Base-by-base conservation (phyloP, 2,329 filamentous ascomycete genomes). In the Ophiosphaerella herpotricha region DNA sequence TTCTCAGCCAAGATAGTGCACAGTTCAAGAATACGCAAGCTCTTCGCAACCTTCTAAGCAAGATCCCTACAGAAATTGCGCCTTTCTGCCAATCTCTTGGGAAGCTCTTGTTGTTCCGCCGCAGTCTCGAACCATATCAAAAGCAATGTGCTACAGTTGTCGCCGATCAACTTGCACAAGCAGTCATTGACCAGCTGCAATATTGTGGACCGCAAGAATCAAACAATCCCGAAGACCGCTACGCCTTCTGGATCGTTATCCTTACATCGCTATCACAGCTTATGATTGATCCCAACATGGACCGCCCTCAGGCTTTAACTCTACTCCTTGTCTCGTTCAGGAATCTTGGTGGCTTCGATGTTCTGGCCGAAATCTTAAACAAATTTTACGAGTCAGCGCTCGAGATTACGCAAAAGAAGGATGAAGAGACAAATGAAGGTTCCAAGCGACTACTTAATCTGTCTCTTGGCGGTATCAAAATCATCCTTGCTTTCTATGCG, bases 311-410 rank as follows among this genome's bases (percentile, higher is more conserved):
- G 33, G 65, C 67, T 13, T 51, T 86, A 54, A 88, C 91, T 37
- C 82, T 94, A 24, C 86, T 97, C 32, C 80, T 99, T 21, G 82
- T 92, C 47, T 89, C 91, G 1, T 97, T 99, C 77, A 93, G 92
- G 71, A 86, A 90, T 52, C 82, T 85, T 40, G 86, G 85, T 34
- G 93, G 94, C 0, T 80, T 99, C 50, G 81, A 85, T 7, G 80
- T 85, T 5, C 76, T 97, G 52, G 91, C 90, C 60, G 77, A 81
- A 0, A 86, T 96, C 67, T 80, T 95, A 8, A 78, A 84, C 35
- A 80, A 82, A 14, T 94, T 95, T 61, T 80, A 84, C 44, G 74
- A 80, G 7, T 82, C 86, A 52, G 79, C 84, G 26, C 78, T 79
- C 51, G 68, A 71, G 5, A 73, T 81, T 26, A 75, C 78, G 11